phyloP scores from a whole-genome alignment of 306 rosid genomes.

The Arachis hypogaea region DNA sequence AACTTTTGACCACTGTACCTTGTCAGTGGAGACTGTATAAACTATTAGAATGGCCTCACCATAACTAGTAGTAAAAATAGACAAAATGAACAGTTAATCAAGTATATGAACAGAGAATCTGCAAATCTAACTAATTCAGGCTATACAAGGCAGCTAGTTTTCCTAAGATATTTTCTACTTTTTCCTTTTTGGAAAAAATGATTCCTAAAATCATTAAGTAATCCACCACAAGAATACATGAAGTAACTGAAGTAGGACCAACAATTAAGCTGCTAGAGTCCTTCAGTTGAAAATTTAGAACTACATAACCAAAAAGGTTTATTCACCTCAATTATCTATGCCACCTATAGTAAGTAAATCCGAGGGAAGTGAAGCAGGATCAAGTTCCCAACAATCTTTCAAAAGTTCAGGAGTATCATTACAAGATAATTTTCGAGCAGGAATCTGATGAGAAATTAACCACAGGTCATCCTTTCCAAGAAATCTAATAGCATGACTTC shows the following conservation, averaged over 20 bases:
- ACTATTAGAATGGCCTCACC: not conserved
- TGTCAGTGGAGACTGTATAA: constrained; percentile 2
- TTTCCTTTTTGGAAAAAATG: constrained; percentile 4
- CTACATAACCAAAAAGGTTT: constrained; percentile 54
- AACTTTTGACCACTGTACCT: not conserved
- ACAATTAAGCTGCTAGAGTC: constrained; percentile 69
- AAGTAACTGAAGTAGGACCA: constrained; percentile 66
- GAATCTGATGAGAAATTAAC: constrained; percentile 86
- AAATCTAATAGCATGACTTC: constrained; percentile 69
- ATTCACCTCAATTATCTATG: constrained; percentile 42
- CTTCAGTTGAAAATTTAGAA: constrained; percentile 47
- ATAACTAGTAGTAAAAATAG: not conserved
- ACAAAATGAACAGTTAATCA: constrained; percentile 3
- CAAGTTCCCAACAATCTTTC: constrained; percentile 91
- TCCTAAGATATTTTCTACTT: constrained; percentile 1
- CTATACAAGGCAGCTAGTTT: constrained; percentile 37
- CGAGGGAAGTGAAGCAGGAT: constrained; percentile 93
- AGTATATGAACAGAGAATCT: constrained; percentile 34
- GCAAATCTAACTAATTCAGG: constrained; percentile 26
- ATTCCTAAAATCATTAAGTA: constrained; percentile 22
- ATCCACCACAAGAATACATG: constrained; percentile 46
- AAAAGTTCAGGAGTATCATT: constrained; percentile 57
- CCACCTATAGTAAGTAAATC: constrained; percentile 59
- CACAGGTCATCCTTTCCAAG: constrained; percentile 57
- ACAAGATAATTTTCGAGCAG: constrained; percentile 70